A percentile compares a stretch with the other conserved stretches of the same genome.
Conservation (phyloP, 164 flowering plant species). For the Chimonanthus salicifolius region DNA sequence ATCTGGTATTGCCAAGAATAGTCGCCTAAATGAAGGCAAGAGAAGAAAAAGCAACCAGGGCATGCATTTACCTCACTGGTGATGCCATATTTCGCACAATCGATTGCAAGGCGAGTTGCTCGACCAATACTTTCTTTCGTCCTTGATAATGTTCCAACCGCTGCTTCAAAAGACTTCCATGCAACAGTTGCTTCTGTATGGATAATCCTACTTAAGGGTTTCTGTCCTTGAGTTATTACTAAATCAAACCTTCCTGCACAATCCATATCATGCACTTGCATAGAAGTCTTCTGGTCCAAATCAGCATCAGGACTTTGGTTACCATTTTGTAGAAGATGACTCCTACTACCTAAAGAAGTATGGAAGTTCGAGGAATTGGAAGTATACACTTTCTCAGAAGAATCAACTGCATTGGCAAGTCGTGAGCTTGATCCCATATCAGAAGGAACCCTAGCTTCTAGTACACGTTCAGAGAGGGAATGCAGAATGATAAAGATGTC, state of each 20-base stretch:
- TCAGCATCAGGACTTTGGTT: slow-evolving; percentile 34
- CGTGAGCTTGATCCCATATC: slow-evolving; percentile 29
- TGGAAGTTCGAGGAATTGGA: slow-evolving; percentile 24
- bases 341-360: slow-evolving; percentile 33
- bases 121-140: slow-evolving; percentile 93
- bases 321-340: slow-evolving; percentile 26
- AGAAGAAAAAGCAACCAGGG: background rate
- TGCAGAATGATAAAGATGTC: slow-evolving; percentile 18
- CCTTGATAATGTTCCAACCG: slow-evolving; percentile 64
- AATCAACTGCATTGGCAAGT: slow-evolving; percentile 24
- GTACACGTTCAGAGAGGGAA: slow-evolving; percentile 20
- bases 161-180: slow-evolving; percentile 53
- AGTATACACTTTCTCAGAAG: slow-evolving; percentile 30
- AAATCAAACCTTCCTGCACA: slow-evolving; percentile 30
- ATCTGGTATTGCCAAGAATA: background rate
- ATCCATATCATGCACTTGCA: slow-evolving; percentile 16
- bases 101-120: slow-evolving; percentile 88
- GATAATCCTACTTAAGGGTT: slow-evolving; percentile 24
- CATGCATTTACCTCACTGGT: slow-evolving; percentile 55
- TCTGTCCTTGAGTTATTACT: slow-evolving; percentile 17
- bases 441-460: slow-evolving; percentile 27
- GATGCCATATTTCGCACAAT: slow-evolving; percentile 78
- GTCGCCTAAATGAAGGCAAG: background rate
- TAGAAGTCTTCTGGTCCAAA: slow-evolving; percentile 21
- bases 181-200: slow-evolving; percentile 45